Base-by-base conservation (phyloP, 352 stramenopile species). In the Plasmopara muralis region DNA sequence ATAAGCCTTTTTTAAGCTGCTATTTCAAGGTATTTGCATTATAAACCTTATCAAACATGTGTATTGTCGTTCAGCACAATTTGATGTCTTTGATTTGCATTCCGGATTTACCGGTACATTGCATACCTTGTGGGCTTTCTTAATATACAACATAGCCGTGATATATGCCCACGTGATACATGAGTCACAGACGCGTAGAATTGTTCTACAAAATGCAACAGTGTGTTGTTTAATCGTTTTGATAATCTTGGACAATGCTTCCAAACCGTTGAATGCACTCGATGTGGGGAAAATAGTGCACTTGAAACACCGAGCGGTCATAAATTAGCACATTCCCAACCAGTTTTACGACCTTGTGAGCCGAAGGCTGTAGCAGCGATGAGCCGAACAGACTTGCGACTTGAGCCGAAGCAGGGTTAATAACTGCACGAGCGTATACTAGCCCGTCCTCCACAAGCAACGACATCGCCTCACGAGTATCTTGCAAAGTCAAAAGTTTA, bases 211-310 rank as follows among this genome's bases (percentile, higher is more conserved):
- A 25, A 25, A 25, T 25, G 20, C 20, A 25, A 25, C 20, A 25
- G 20, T 25, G n/a, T n/a, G 20, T 25, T 25, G 20, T 25, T 25
- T 3, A 25, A 25, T 86, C 73, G 51, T 80, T 73, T 43, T 87
- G 74, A 30, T 83, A 80, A 60, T 88, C 78, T 55, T 89, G 70
- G 5, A 87, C 68, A 43, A 88, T 85, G 47, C 62, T 83, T 42
- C 80, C 80, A 43, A 92, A 89, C 42, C 78, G 78, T 49, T 89
- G 78, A 43, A 92, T 75, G 68, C 81, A 89, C 50, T 89, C 71
- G 9, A 89, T 41, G 31, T 86, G 81, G 12, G 81, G 81, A 43
- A 92, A 92, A 49, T 88, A 89, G 57, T 88, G 74, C 39, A 86
- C 44, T 33, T 68, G 43, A 47, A 81, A 78, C 29, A 54, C 43